A percentile compares a stretch with the other conserved stretches of the same genome.
phyloP scores from a whole-genome alignment of 192 early-diverging fungal species.

The Coemansia sp. region DNA sequence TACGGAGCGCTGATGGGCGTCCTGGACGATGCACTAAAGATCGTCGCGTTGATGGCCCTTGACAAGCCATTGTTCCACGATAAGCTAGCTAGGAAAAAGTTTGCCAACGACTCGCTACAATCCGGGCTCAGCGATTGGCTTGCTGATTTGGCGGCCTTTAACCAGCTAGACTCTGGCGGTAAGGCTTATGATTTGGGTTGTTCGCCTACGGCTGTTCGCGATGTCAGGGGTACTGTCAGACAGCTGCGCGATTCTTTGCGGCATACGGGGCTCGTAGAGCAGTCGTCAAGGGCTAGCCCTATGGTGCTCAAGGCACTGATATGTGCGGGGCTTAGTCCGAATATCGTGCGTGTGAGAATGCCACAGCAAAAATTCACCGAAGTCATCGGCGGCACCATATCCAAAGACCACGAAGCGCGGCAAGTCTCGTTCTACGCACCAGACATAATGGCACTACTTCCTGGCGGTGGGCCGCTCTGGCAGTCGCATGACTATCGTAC shows the following conservation, averaged over 20 bases:
- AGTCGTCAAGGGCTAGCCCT: background rate
- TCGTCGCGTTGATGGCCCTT: constrained; percentile 64
- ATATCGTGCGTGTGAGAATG: constrained; percentile 69
- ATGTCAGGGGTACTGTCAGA: constrained; percentile 61
- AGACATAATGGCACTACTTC: constrained; percentile 16
- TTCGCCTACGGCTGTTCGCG: constrained; percentile 64
- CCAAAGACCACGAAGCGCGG: constrained; percentile 67
- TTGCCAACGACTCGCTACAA: constrained; percentile 43
- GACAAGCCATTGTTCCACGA: constrained; percentile 27
- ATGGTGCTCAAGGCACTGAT: constrained; percentile 74
- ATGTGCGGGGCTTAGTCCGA: constrained; percentile 85
- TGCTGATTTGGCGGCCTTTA: constrained; percentile 61
- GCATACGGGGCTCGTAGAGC: constrained; percentile 4
- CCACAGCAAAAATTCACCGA: constrained; percentile 77
- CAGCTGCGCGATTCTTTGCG: constrained; percentile 64
- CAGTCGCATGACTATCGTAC: constrained; percentile 35
- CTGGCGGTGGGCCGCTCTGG: constrained; percentile 4
- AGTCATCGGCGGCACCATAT: constrained; percentile 71
- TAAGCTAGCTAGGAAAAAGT: background rate
- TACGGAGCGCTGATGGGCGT: constrained; percentile 74
- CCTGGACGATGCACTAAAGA: constrained; percentile 70
- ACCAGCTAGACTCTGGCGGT: constrained; percentile 36
- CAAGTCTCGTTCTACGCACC: constrained; percentile 75
- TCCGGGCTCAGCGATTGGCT: constrained; percentile 67
- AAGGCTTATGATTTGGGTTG: constrained; percentile 30